Evolutionary conservation across 139 green algal species (phyloP).

Genomic region (Spirogloea muscicola): DNA sequence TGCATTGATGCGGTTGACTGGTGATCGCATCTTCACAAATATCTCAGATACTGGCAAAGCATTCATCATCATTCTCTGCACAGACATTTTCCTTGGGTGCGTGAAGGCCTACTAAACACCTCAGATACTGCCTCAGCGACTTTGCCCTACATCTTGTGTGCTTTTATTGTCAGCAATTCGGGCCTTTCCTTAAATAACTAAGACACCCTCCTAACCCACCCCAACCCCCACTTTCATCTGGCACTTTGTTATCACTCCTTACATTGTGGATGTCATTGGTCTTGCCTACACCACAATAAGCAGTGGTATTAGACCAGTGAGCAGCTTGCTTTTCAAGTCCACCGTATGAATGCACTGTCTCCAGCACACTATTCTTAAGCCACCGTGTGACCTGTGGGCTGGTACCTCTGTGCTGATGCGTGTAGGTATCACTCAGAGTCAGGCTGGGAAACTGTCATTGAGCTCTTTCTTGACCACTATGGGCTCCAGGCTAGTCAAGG

Average conservation of each 20-base stretch:
- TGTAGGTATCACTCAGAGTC: conserved; percentile 37
- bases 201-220: too few species aligned
- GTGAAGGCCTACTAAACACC: background rate
- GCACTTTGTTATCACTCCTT: background rate
- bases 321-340: too few species aligned
- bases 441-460: conserved; percentile 38
- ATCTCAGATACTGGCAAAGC: conserved; percentile 46
- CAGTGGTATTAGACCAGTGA: too few species aligned
- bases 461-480: conserved; percentile 44
- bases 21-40: conserved; percentile 44
- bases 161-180: too few species aligned
- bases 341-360: too few species aligned
- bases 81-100: conserved; percentile 48
- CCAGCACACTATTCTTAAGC: too few species aligned
- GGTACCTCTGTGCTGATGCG: background rate
- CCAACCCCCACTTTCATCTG: too few species aligned
- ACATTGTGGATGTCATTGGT: background rate
- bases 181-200: too few species aligned
- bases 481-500: conserved; percentile 18
- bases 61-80: conserved; percentile 49
- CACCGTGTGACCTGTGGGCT: background rate
- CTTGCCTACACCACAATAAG: too few species aligned
- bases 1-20: conserved; percentile 33
- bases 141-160: too few species aligned
- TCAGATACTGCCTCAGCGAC: too few species aligned